Conservation (phyloP, 345 rosid species). For the Linum tenue region DNA sequence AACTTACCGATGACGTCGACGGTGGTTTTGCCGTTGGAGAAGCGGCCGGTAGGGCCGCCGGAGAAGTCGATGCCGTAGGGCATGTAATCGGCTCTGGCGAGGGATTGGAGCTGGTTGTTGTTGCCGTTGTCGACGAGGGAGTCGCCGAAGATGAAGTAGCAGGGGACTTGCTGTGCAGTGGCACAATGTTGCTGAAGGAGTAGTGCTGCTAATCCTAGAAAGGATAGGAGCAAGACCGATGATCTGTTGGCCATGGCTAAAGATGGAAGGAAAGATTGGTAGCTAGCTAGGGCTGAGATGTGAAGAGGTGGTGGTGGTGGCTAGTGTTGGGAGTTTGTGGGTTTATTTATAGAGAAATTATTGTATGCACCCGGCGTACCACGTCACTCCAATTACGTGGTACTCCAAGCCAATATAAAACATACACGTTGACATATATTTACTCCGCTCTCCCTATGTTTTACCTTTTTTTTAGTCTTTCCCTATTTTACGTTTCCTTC, state of each 20-base stretch:
- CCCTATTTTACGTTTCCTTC: too few relatives aligned
- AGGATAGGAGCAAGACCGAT: neutral
- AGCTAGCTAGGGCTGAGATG: neutral
- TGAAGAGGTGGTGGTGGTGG: neutral
- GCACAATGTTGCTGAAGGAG: neutral
- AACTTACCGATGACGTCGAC: conserved; percentile 16
- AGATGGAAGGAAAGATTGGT: too few relatives aligned
- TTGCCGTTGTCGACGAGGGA: conserved; percentile 22
- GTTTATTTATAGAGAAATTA: too few relatives aligned
- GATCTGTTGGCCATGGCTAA: neutral
- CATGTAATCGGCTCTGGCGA: conserved; percentile 11
- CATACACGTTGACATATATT: too few relatives aligned
- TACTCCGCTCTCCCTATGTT: too few relatives aligned
- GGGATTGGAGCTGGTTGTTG: conserved; percentile 11
- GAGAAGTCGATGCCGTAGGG: conserved; percentile 21
- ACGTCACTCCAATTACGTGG: too few relatives aligned
- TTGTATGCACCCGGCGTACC: too few relatives aligned
- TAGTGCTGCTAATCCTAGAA: neutral
- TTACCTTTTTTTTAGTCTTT: too few relatives aligned
- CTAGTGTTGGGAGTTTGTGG: neutral
- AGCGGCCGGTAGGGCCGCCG: conserved; percentile 14
- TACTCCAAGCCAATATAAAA: too few relatives aligned
- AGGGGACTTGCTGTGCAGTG: conserved; percentile 10
- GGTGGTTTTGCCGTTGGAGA: conserved; percentile 14
- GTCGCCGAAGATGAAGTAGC: conserved; percentile 22